Base-by-base conservation (phyloP, 352 stramenopile genomes). In the Phytophthora europaea region DNA sequence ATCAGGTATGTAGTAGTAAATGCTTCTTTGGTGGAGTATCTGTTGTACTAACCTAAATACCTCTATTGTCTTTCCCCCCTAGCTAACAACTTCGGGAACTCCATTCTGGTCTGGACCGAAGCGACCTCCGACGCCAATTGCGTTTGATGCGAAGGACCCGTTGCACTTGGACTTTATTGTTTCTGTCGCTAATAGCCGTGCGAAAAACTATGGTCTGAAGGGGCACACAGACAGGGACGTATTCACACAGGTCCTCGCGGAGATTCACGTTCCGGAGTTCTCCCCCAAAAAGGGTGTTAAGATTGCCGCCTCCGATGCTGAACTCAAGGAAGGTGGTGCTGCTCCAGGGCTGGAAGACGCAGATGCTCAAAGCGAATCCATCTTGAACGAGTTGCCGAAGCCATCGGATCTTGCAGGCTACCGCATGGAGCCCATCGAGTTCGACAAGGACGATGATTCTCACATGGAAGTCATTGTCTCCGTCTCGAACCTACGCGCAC, bases 21-120 rank as follows among this genome's bases (percentile, higher is more conserved):
- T 16, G 6, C 18, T 45, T 45, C 7, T 28, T 53, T 28, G n/a
- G 20, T 13, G n/a, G 8, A 18, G 8, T 53, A 23, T 53, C 2
- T 15, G 47, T 53, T 53, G 7, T 3, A 53, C 47, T 53, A 53
- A 53, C 15, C 9, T 28, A 28, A n/a, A 28, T 81, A 10, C 26
- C 34, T 51, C 48, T 26, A 16, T 43, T 56, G 6, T 18, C 18
- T 43, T 45, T 8, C 4, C 40, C 20, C 23, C 15, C 9, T 75
- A 95, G 71, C 76, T 99, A 16, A 99, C 98, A 18, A 97, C 89
- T 3, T 96, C 93, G 22, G 98, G 98, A n/a, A 95, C 92, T 55
- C 95, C 97, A 15, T 99, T 99, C 76, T 99, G 98, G 98, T 99
- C 95, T 40, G 98, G 98, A 28, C 89, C 95, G 6, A 99, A 99